These are phyloP conservation scores for Amphibolis antarctica DNA, from an alignment of 106 monocot genomes.

Conservation along the genomic window DNA sequence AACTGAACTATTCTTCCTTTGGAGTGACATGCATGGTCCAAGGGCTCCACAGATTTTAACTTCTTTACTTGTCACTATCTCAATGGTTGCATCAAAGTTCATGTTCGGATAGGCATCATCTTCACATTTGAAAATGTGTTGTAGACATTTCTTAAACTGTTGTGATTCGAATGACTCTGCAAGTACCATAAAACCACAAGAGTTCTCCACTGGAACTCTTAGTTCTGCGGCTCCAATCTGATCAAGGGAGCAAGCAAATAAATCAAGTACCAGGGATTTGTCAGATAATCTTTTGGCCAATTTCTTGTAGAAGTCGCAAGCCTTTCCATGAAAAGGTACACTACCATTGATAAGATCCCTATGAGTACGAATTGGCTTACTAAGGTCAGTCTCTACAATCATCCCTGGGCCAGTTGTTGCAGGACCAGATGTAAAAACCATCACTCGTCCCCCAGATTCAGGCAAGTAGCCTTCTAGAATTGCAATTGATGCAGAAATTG, in stretches of 20 bases:
- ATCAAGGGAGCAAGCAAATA: constrained; percentile 93
- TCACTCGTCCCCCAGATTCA: constrained; percentile 46
- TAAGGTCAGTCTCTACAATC: constrained; percentile 58
- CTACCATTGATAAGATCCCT: constrained; percentile 47
- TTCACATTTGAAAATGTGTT: constrained; percentile 55
- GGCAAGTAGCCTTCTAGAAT: constrained; percentile 58
- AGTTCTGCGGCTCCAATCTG: constrained; percentile 85
- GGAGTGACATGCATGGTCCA: constrained; percentile 73
- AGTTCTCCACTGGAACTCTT: constrained; percentile 55
- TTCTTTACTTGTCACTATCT: constrained; percentile 64
- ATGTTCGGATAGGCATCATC: constrained; percentile 38
- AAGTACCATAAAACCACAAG: constrained; percentile 73
- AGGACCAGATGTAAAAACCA: constrained; percentile 90
- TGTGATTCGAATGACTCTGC: constrained; percentile 79
- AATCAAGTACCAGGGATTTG: constrained; percentile 65
- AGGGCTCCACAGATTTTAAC: constrained; percentile 83
- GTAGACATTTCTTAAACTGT: constrained; percentile 61
- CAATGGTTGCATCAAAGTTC: constrained; percentile 69
- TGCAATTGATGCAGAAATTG: constrained; percentile 61
- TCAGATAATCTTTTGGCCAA: constrained; percentile 39
- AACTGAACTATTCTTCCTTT: constrained; percentile 35
- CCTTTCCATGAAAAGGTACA: constrained; percentile 37
- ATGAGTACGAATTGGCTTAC: constrained; percentile 65
- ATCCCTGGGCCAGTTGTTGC: constrained; percentile 75
- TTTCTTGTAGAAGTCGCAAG: constrained; percentile 54